phyloP scores from a whole-genome alignment of 768 basidiomycete species.

The Mycena venus region DNA sequence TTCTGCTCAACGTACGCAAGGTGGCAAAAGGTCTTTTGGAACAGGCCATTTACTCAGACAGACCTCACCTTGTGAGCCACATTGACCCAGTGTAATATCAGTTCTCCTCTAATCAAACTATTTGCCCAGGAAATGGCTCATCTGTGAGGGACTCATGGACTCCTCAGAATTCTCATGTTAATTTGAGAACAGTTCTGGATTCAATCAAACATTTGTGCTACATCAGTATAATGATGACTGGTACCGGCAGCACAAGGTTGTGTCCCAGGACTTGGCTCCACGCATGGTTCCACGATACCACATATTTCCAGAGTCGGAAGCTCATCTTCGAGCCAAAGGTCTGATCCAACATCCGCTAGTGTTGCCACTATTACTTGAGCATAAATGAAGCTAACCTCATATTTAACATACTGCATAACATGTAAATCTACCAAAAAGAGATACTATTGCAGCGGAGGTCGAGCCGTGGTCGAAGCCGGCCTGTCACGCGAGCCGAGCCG shows the following conservation, averaged over 20 bases:
- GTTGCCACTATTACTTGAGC: too few relatives aligned
- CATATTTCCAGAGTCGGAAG: background rate
- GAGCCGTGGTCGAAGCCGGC: too few relatives aligned
- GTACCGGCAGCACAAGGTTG: background rate
- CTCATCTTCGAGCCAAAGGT: background rate
- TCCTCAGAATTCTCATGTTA: background rate
- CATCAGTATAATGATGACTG: background rate
- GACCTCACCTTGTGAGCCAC: conserved; percentile 32
- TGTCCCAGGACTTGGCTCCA: background rate
- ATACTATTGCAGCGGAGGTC: too few relatives aligned
- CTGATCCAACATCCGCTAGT: background rate
- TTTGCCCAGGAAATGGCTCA: background rate
- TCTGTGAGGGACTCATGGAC: background rate
- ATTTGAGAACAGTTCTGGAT: background rate
- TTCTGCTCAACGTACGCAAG: conserved; percentile 44
- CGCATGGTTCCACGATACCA: background rate
- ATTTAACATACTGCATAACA: too few relatives aligned
- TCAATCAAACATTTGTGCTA: background rate
- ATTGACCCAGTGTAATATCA: background rate
- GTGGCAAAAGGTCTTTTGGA: conserved; percentile 43
- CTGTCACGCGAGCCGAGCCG: too few relatives aligned
- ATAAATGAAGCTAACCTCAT: too few relatives aligned
- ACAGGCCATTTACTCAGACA: conserved; percentile 46
- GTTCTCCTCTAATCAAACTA: background rate
- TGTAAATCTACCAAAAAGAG: too few relatives aligned